Percentiles rank a stretch among this genome's conserved stretches.
phyloP scores from a whole-genome alignment of 345 rosid genomes.

The Syzygium grande region DNA sequence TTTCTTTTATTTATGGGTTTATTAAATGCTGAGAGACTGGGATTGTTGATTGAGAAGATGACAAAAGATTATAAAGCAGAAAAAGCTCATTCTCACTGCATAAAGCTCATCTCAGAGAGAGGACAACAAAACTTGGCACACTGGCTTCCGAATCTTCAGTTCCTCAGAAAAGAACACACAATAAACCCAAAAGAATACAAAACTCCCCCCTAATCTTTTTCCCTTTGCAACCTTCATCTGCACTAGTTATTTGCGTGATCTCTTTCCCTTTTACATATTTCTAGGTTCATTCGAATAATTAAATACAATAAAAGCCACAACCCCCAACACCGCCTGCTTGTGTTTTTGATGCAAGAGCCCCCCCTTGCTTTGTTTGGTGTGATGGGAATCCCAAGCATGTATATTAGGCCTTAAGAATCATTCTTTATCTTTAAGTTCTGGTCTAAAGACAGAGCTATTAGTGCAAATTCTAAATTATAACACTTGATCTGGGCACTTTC shows the following conservation, averaged over 20 bases:
- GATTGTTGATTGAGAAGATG: slow-evolving; percentile 16
- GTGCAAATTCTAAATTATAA: background rate
- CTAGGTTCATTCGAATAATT: background rate
- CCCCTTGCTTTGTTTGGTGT: background rate
- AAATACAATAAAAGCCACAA: background rate
- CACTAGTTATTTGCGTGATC: background rate
- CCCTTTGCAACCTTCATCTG: slow-evolving; percentile 2
- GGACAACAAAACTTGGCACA: background rate
- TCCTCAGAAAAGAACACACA: background rate
- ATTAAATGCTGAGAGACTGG: background rate
- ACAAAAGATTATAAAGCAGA: slow-evolving; percentile 5
- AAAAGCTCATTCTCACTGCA: slow-evolving; percentile 48
- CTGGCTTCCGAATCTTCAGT: slow-evolving; percentile 43
- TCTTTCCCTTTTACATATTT: background rate
- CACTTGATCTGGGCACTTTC: background rate
- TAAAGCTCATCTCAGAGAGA: slow-evolving; percentile 2
- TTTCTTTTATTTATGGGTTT: background rate
- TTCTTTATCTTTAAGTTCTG: background rate
- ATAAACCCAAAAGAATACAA: background rate
- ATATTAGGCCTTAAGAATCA: background rate
- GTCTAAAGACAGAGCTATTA: background rate
- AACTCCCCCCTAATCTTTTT: slow-evolving; percentile 14
- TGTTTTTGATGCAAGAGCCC: background rate
- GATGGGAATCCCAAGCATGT: background rate
- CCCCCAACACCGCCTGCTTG: background rate